Conservation (phyloP, 2,329 filamentous ascomycete genomes). For the Tolypocladium inflatum region DNA sequence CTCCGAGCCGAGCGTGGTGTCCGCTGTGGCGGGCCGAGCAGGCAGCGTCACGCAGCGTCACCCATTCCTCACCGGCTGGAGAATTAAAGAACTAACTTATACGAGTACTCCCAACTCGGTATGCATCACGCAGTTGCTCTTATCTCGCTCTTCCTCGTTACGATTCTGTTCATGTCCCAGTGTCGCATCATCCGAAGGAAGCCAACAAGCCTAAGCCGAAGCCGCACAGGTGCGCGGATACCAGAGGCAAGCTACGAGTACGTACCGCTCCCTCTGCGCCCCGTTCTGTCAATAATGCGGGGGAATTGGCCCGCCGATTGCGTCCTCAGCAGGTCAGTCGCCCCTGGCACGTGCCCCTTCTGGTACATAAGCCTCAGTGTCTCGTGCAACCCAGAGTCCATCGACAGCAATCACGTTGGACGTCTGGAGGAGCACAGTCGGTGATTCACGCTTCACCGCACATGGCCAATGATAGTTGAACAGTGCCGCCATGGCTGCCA, state of each 20-base stretch:
- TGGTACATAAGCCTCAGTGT: not conserved
- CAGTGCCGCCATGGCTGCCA: not conserved
- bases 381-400: not conserved
- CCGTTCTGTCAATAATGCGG: not conserved
- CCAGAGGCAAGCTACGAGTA: not conserved
- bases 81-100: too few relatives aligned
- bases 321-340: not conserved
- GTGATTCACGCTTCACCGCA: not conserved
- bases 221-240: not conserved
- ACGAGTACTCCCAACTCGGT: too few relatives aligned
- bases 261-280: not conserved
- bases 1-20: not conserved
- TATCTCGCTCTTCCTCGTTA: not conserved
- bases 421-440: not conserved
- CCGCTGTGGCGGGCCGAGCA: not conserved
- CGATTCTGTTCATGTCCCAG: not conserved
- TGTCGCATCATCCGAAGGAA: not conserved
- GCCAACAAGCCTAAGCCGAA: not conserved
- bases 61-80: not conserved
- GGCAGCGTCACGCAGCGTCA: not conserved
- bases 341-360: slow-evolving; percentile 2
- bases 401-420: not conserved
- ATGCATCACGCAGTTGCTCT: not conserved
- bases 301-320: not conserved
- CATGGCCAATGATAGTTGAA: not conserved